Base-by-base conservation (phyloP, 257 asterid species). In the Penstemon davidsonii region DNA sequence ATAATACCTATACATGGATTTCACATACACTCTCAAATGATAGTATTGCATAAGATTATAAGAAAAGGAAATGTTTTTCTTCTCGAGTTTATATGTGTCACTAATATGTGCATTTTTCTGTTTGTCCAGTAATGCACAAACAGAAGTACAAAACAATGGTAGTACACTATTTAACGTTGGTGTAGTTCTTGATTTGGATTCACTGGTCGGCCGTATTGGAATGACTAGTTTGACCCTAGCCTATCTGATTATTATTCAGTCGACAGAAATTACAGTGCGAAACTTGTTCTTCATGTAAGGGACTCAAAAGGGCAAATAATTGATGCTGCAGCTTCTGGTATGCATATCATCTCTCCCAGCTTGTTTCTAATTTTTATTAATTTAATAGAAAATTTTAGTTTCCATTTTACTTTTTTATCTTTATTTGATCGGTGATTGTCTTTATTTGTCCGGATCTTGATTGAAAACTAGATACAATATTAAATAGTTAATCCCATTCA, bases 271-370 rank as follows among this genome's bases (percentile, higher is more conserved):
- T 66, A 64, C 63, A 51, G 62, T 13, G 47, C 76, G 36, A 69
- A 60, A 62, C 25, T 78, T 2, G 57, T 68, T 15, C 76, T 69
- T 39, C 67, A 73, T 33, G 41, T 63, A 41, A 69, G 71, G 56
- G 76, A 69, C 66, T 64, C 79, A 38, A 67, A 70, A 38, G 72
- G 67, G 38, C 67, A 73, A 46, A 62, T 65, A 47, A 47, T 73
- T 59, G 73, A 69, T 55, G 82, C 76, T 42, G 82, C 82, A 53
- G 71, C 69, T 38, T 62, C 79, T 55, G 82, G 82, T 78, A 64
- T 44, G 15, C 44, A 60, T 25, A 25, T 25, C 33, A 25, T 25
- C 33, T 25, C 33, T 25, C 33, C 33, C 33, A 25, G 33, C 33
- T 25, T 25, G 33, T 25, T 25, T 25, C 33, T 25, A 25, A 0